phyloP scores from a whole-genome alignment of 345 rosid genomes.

The Sapria himalayana region DNA sequence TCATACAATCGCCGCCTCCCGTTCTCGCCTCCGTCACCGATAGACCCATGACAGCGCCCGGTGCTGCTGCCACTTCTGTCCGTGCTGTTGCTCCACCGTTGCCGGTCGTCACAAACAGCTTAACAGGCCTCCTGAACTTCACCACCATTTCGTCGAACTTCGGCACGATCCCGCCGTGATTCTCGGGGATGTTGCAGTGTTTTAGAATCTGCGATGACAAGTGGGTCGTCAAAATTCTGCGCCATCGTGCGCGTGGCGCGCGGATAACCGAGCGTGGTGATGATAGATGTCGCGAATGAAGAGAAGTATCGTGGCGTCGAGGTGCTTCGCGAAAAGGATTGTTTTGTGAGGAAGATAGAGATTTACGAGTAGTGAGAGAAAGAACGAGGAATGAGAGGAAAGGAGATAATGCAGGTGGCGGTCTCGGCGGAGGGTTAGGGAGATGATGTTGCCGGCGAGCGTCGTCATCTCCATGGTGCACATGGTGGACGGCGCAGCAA shows the following conservation, averaged over 20 bases:
- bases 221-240: constrained; percentile 14
- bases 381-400: constrained; percentile 56
- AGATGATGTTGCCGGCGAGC: constrained; percentile 33
- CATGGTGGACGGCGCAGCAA: constrained; percentile 48
- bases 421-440: constrained; percentile 28
- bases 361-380: constrained; percentile 58
- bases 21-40: constrained; percentile 30
- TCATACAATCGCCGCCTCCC: constrained; percentile 35
- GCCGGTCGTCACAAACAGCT: constrained; percentile 26
- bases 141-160: constrained; percentile 42
- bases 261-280: constrained; percentile 30
- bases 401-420: constrained; percentile 48
- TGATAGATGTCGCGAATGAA: constrained; percentile 64
- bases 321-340: constrained; percentile 63
- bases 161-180: constrained; percentile 33
- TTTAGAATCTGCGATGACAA: constrained; percentile 18
- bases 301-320: constrained; percentile 60
- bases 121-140: constrained; percentile 47
- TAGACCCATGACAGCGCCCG: constrained; percentile 42
- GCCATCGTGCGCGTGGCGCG: constrained; percentile 31
- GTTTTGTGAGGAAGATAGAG: constrained; percentile 46
- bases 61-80: constrained; percentile 32
- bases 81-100: constrained; percentile 20
- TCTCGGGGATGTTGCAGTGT: constrained; percentile 21
- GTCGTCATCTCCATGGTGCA: constrained; percentile 21